Conservation (phyloP, 441 rosid species). For the Populus tomentosa region DNA sequence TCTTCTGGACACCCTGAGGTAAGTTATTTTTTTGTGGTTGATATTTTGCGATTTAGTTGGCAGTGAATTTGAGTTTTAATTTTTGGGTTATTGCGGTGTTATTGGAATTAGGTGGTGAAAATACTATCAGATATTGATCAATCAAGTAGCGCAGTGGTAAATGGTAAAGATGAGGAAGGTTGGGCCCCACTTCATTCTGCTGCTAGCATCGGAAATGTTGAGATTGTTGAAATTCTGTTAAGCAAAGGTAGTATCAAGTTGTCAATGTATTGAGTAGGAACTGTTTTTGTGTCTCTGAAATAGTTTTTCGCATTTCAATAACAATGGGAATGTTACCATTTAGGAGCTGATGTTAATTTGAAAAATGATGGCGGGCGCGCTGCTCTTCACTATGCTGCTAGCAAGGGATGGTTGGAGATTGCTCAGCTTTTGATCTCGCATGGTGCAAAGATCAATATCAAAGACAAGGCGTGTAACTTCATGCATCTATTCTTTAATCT, state of each 20-base stretch:
- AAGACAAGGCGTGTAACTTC: slow-evolving; percentile 66
- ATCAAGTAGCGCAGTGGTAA: slow-evolving; percentile 33
- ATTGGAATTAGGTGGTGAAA: slow-evolving; percentile 49
- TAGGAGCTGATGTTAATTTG: slow-evolving; percentile 78
- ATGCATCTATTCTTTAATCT: neutral
- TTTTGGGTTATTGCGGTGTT: neutral
- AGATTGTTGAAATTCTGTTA: slow-evolving; percentile 53
- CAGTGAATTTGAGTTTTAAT: neutral
- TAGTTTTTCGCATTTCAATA: neutral
- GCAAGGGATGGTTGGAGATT: slow-evolving; percentile 72
- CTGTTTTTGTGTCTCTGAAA: neutral
- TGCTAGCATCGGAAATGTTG: slow-evolving; percentile 69
- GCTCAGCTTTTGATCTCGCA: slow-evolving; percentile 61
- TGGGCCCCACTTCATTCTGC: slow-evolving; percentile 93
- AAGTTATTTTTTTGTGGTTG: no score
- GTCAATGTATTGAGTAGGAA: neutral
- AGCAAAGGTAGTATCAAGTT: slow-evolving; percentile 36
- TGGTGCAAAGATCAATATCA: slow-evolving; percentile 58
- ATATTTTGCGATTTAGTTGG: neutral
- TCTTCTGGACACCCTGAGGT: slow-evolving; percentile 59
- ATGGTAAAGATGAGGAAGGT: slow-evolving; percentile 81
- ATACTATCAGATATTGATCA: slow-evolving; percentile 46
- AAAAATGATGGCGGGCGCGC: slow-evolving; percentile 76
- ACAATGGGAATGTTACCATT: slow-evolving; percentile 4
- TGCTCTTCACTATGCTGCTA: slow-evolving; percentile 95